These are phyloP conservation scores for Candida wancherniae DNA, from an alignment of 805 yeast genomes.

Conservation along the genomic window DNA sequence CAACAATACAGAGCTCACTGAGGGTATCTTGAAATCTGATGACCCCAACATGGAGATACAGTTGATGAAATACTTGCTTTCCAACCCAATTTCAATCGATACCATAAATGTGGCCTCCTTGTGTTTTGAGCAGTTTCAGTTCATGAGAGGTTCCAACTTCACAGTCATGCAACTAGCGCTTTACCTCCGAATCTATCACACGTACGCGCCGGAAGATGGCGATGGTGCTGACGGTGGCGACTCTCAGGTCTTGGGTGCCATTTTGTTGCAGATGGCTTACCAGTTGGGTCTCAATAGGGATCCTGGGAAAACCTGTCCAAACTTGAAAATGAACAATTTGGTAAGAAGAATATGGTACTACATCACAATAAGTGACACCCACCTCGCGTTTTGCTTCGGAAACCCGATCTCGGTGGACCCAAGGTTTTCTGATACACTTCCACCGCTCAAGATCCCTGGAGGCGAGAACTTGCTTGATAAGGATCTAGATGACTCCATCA, in stretches of 20 bases:
- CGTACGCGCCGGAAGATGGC: conserved; percentile 39
- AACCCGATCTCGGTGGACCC: conserved; percentile 11
- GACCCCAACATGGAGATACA: conserved; percentile 23
- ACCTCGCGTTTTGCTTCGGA: conserved; percentile 13
- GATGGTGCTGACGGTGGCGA: conserved; percentile 40
- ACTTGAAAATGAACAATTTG: conserved; percentile 18
- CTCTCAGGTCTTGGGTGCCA: conserved; percentile 24
- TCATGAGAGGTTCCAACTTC: conserved; percentile 34
- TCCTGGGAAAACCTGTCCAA: conserved; percentile 36
- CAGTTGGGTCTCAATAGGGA: conserved; percentile 67
- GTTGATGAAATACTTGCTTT: conserved; percentile 35
- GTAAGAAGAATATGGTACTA: conserved; percentile 24
- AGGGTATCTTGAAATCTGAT: conserved; percentile 20
- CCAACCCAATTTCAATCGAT: conserved; percentile 43
- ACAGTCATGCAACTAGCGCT: conserved; percentile 29
- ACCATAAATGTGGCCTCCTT: conserved; percentile 46
- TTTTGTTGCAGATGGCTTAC: conserved; percentile 55
- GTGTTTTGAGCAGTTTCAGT: conserved; percentile 52
- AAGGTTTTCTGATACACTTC: conserved; percentile 11
- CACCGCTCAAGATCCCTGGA: conserved; percentile 13
- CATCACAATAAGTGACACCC: conserved; percentile 13
- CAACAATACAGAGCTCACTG: conserved; percentile 24
- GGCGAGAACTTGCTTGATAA: conserved; percentile 14
- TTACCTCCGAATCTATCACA: conserved; percentile 26
- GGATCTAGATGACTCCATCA: conserved; percentile 8